Evolutionary conservation across 228 moss, liverwort and hornwort genomes (phyloP), one percentile per base, ranked within the genome.

Genomic region (Sphagnum magellanicum): DNA sequence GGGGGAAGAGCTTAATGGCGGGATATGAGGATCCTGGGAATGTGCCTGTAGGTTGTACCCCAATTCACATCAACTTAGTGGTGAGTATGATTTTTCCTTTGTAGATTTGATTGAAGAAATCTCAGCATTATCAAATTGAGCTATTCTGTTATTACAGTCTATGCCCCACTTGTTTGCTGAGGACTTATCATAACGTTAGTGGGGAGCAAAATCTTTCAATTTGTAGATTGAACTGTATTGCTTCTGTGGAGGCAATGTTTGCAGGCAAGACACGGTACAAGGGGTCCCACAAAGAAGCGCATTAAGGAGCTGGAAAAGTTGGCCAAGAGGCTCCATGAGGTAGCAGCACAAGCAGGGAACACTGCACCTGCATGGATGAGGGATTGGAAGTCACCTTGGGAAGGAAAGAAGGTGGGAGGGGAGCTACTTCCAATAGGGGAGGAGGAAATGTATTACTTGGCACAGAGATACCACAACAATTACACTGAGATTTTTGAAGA

Each of bases 251-350:
- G 55, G 55, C 55, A 55, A 55, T 55, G 55, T 55, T 55, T 60
- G 0, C 79, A 89, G 91, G 94, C 92, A 59, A 85, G 95, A 53
- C 95, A 95, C 63, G 95, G 95, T 62, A 83, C 86, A 13, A 88
- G 95, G 50, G 75, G 75, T 15, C 92, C 92, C 50, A 95, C 92
- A 0, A 79, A 71, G 51, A 90, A 92, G 66, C 79, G 86, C 50
- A 89, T 95, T 1, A 70, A 75, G 66, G 84, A 87, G 52, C 53
- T 95, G 71, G 85, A 92, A 10, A 64, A 16, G 6, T 77, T 95
- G 11, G 81, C 79, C 4, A 75, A 76, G 10, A 81, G 84, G 74
- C 59, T 84, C 60, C 75, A 72, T 10, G 61, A 10, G 0, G 48
- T 75, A 70, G 71, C 49, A 8, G 72, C 68, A 5, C 68, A 59